Conservation (phyloP, 2,329 filamentous ascomycete genomes). For the Colletotrichum gloeosporioides region DNA sequence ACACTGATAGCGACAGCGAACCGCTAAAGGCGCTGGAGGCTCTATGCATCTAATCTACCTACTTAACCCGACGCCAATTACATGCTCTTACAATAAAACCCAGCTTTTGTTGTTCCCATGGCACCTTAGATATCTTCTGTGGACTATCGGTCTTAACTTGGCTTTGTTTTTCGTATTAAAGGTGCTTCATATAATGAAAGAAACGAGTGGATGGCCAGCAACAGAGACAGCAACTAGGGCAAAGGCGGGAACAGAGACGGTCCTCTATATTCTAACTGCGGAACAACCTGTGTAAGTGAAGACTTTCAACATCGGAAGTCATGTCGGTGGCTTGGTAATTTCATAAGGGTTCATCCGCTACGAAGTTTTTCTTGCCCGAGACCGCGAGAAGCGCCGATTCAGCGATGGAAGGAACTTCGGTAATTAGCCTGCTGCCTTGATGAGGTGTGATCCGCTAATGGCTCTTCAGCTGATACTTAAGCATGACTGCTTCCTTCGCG, state of each 20-base stretch:
- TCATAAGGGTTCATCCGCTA: neutral
- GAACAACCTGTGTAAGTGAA: neutral
- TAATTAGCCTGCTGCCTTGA: neutral
- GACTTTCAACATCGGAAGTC: rapidly evolving
- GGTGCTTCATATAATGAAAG: too few relatives aligned
- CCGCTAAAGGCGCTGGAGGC: neutral
- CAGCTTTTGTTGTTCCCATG: neutral
- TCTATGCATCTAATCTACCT: neutral
- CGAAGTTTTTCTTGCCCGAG: rapidly evolving
- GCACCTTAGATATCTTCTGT: neutral
- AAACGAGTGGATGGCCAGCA: neutral
- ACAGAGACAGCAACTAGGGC: neutral
- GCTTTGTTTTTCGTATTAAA: neutral
- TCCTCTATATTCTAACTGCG: neutral
- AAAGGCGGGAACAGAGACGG: neutral
- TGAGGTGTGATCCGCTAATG: neutral
- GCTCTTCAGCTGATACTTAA: neutral
- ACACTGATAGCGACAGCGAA: neutral
- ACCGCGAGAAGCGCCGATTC: neutral
- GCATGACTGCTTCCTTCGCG: neutral
- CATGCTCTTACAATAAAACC: rapidly evolving
- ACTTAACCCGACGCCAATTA: neutral
- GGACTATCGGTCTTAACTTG: neutral
- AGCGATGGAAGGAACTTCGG: neutral
- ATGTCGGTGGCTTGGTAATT: too few relatives aligned